A percentile compares a stretch with the other conserved stretches of the same genome.
Conservation (phyloP, 202 grass and related monocot species). For the Cymbopogon flexuosus region DNA sequence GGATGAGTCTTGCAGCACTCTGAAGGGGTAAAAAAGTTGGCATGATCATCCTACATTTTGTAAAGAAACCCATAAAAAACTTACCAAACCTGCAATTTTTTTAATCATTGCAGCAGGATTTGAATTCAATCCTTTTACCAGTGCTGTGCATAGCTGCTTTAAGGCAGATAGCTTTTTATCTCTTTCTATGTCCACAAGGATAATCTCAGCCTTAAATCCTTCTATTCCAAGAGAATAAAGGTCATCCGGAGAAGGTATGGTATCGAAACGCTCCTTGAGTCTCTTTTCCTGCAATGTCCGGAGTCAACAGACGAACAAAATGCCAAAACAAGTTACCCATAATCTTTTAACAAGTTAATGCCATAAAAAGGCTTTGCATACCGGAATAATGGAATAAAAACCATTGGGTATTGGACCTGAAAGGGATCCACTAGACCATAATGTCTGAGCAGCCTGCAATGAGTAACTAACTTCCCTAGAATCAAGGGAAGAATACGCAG, state of each 20-base stretch:
- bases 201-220: conserved; percentile 80
- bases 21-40: background rate
- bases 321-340: conserved; percentile 6
- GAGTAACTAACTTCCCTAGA: conserved; percentile 38
- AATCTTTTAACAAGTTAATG: conserved; percentile 19
- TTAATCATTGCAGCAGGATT: conserved; percentile 76
- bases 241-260: conserved; percentile 82
- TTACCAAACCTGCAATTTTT: conserved; percentile 90
- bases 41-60: conserved; percentile 12
- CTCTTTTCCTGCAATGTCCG: conserved; percentile 75
- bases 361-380: conserved; percentile 32
- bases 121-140: conserved; percentile 81
- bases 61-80: conserved; percentile 29
- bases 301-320: conserved; percentile 22
- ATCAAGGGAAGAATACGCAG: conserved; percentile 29
- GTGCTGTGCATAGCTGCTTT: conserved; percentile 74
- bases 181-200: conserved; percentile 83
- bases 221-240: conserved; percentile 81
- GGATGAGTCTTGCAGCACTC: conserved; percentile 4
- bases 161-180: conserved; percentile 90
- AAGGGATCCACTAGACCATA: conserved; percentile 90
- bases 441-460: conserved; percentile 54
- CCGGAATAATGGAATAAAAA: conserved; percentile 88
- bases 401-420: conserved; percentile 78
- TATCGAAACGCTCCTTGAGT: conserved; percentile 75